These are phyloP conservation scores for Dothistroma pini DNA, from an alignment of 2,329 filamentous ascomycete genomes.

Conservation along the genomic window DNA sequence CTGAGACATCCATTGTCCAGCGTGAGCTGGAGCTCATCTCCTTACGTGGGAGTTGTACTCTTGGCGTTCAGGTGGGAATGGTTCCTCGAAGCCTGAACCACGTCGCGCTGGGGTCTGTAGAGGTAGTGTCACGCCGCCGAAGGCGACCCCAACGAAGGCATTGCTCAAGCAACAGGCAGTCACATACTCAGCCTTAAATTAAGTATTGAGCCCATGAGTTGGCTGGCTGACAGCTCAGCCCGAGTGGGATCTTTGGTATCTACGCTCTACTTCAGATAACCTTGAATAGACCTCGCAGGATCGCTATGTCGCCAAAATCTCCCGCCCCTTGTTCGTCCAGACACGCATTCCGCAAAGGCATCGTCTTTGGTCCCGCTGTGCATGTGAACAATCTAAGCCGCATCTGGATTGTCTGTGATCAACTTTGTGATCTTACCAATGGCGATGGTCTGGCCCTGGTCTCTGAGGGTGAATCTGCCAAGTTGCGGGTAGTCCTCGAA, in stretches of 20 bases:
- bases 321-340: neutral
- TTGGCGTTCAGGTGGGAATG: neutral
- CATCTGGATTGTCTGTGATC: slow-evolving; percentile 45
- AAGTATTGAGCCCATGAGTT: too few relatives aligned
- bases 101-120: neutral
- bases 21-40: neutral
- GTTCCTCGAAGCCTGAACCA: neutral
- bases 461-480: slow-evolving; percentile 83
- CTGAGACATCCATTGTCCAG: neutral
- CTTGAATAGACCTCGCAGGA: neutral
- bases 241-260: neutral
- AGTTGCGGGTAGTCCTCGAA: slow-evolving; percentile 97
- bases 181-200: too few relatives aligned
- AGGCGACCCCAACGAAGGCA: neutral
- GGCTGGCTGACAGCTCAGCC: neutral
- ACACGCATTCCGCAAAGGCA: neutral
- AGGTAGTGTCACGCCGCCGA: neutral
- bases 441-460: slow-evolving; percentile 93
- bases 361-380: neutral
- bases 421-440: slow-evolving; percentile 99
- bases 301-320: neutral
- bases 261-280: neutral
- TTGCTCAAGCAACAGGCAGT: too few relatives aligned
- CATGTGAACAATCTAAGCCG: slow-evolving; percentile 13
- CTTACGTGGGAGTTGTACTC: neutral